Evolutionary conservation across 371 early-diverging fungal genomes (phyloP), one percentile per base, ranked within the genome.

Genomic region (Entomophthora muscae): DNA sequence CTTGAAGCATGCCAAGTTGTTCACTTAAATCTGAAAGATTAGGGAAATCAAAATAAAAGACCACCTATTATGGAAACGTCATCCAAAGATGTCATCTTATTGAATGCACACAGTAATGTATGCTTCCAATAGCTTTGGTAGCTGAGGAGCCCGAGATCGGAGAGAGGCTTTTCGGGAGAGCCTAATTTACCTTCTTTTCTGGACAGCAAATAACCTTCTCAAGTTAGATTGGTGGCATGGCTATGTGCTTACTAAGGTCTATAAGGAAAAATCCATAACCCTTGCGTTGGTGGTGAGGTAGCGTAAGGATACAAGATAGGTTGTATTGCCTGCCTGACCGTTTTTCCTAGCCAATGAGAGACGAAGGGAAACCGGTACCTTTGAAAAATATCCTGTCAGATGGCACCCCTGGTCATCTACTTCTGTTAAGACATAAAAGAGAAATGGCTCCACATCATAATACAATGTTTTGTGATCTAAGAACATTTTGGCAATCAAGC

Each of bases 401-500:
- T 96, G 93, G 68, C 84, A 89, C 0, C 95, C 95, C 12, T 72
- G 33, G 2, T 81, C 79, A 59, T 92, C 90, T 5, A 72, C 75
- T 66, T 86, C 82, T 10, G 89, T 88, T 79, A 99, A 80, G 33
- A 99, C 79, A 71, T 99, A 99, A 68, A 99, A 99, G 63, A 99
- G 71, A 71, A 99, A 99, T 0, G 98, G 97, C 66, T 99, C 98
- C 22, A 99, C 95, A 68, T 99, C 99, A 70, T 98, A 99, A 71
- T 96, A 98, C 27, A 99, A 78, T 0, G 99, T 99, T 72, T 99
- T 99, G 73, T 98, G 98, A 77, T 99, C 99, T 33, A 99, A 76
- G 73, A 99, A 99, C 80, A 97, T 84, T 73, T 99, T 99, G 21
- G 96, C 90, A 2, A 99, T 71, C 24, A 99, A 78, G 65, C 98